Base-by-base conservation (phyloP, 208 protist species). In the Blechomonas ayalai region DNA sequence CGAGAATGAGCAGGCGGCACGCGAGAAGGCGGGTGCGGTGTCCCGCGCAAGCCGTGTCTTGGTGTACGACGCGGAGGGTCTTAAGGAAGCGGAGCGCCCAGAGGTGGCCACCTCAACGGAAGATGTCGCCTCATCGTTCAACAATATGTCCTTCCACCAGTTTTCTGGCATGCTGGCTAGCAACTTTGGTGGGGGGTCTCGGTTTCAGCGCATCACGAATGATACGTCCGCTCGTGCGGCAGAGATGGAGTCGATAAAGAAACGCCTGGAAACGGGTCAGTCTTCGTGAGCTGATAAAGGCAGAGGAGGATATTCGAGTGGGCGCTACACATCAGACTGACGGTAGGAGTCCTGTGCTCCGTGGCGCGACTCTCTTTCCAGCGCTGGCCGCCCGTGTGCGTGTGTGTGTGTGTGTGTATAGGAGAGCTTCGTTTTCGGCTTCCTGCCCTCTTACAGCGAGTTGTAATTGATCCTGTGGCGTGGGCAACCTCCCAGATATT, bases 181-280 rank as follows among this genome's bases (percentile, higher is more conserved):
- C 32, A 71, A 82, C 52, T 88, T 88, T 53, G 82, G 82, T 28
- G 83, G 83, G 12, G 83, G 83, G 3, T 88, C 78, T 3, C 78
- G 73, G 38, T 78, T 85, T 42, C 78, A 92, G 62, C 74, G 83
- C 10, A 54, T 92, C 24, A 85, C 73, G 24, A 59, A 69, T 13
- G 74, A 89, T 45, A 82, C 79, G 18, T 67, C 65, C 15, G 49
- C 46, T 24, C 60, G 76, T 1, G 33, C 62, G 0, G 76, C 74
- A 22, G 65, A 60, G 18, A 31, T 76, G 23, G 31, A 70, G 16
- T 24, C 44, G 12, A 73, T 84, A 33, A 36, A 24, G 4, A 64
- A 46, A 8, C 42, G 42, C n/a, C n/a, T n/a, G n/a, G n/a, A n/a
- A n/a, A n/a, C n/a, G n/a, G n/a, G n/a, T n/a, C n/a, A n/a, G n/a